A percentile compares a stretch with the other conserved stretches of the same genome.
phyloP scores from a whole-genome alignment of 805 yeast genomes.

The Candida fluviatilis region DNA sequence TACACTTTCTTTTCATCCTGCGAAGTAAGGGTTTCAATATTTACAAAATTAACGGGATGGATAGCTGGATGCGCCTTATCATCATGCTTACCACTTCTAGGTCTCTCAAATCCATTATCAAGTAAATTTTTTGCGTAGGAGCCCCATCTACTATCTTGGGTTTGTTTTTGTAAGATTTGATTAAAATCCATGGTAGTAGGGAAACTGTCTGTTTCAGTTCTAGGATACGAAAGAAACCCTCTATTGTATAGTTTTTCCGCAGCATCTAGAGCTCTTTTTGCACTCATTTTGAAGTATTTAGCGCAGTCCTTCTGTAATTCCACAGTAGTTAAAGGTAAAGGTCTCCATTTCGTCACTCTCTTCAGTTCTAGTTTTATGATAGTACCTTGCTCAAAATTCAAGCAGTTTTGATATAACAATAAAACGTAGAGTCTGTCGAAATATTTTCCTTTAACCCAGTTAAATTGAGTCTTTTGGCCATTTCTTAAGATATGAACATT shows the following conservation, averaged over 20 bases:
- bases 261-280: slow-evolving; percentile 66
- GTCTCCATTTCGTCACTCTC: slow-evolving; percentile 75
- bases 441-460: slow-evolving; percentile 70
- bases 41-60: slow-evolving; percentile 68
- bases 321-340: slow-evolving; percentile 91
- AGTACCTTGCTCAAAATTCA: slow-evolving; percentile 46
- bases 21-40: slow-evolving; percentile 20
- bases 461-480: slow-evolving; percentile 39
- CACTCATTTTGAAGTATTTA: slow-evolving; percentile 64
- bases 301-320: slow-evolving; percentile 88
- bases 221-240: slow-evolving; percentile 90
- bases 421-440: slow-evolving; percentile 70
- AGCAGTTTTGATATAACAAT: slow-evolving; percentile 64
- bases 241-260: slow-evolving; percentile 85
- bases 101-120: slow-evolving; percentile 48
- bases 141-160: slow-evolving; percentile 62
- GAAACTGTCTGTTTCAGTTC: slow-evolving; percentile 93
- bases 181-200: slow-evolving; percentile 73
- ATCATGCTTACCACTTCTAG: slow-evolving; percentile 78
- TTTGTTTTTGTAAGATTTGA: slow-evolving; percentile 58
- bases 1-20: slow-evolving; percentile 66
- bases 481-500: slow-evolving; percentile 47
- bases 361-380: slow-evolving; percentile 49
- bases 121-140: slow-evolving; percentile 48
- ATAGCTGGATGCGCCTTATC: slow-evolving; percentile 99